These are phyloP conservation scores for Russula virescens DNA, from an alignment of 768 basidiomycete species.

Conservation along the genomic window DNA sequence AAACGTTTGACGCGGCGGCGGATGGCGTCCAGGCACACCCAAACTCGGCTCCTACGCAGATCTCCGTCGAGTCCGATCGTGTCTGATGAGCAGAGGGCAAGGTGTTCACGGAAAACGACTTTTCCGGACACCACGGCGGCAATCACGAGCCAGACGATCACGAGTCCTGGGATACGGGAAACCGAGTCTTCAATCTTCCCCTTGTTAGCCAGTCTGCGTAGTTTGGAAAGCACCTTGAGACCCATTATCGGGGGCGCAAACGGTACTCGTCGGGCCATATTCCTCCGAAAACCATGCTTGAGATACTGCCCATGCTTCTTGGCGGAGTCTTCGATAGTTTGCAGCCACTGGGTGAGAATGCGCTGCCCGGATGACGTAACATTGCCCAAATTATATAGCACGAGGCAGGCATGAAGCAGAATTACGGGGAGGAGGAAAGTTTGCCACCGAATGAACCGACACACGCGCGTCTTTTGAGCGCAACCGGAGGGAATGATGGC, in stretches of 20 bases:
- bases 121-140: neutral
- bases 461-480: conserved; percentile 11
- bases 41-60: neutral
- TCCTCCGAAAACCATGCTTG: neutral
- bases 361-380: neutral
- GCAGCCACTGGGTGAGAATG: neutral
- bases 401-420: neutral
- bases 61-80: neutral
- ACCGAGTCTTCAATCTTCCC: neutral
- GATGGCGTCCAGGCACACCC: neutral
- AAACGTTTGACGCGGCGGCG: neutral
- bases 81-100: neutral
- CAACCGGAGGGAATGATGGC: conserved; percentile 5
- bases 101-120: neutral
- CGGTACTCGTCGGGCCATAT: neutral
- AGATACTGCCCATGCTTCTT: neutral
- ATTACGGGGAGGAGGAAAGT: neutral
- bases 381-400: conserved; percentile 2
- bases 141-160: neutral
- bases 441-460: neutral
- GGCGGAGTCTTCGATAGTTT: neutral
- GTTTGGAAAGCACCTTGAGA: neutral
- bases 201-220: neutral
- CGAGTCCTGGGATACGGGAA: neutral
- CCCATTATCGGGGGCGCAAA: neutral